These are phyloP conservation scores for Mercurialis annua DNA, from an alignment of 345 rosid species.

Conservation along the genomic window DNA sequence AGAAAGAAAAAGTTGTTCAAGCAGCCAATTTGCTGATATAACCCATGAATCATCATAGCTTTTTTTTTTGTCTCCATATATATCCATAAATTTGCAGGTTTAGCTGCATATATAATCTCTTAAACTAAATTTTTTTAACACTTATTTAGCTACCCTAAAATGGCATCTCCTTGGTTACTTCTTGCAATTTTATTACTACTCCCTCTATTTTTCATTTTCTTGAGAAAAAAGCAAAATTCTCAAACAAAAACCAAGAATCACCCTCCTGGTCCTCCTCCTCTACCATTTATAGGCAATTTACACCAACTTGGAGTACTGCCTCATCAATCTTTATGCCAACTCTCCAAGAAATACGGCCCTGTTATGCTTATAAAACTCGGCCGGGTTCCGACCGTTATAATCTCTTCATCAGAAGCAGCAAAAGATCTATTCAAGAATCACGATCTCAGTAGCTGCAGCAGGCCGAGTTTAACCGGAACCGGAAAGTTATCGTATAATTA, in stretches of 20 bases:
- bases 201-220: neutral
- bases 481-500: constrained; percentile 13
- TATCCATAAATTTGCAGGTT: too few species aligned
- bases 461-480: neutral
- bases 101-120: too few species aligned
- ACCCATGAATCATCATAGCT: too few species aligned
- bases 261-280: constrained; percentile 15
- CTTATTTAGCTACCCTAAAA: too few species aligned
- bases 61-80: too few species aligned
- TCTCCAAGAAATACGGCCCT: constrained; percentile 21
- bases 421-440: constrained; percentile 15
- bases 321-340: neutral
- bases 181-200: neutral
- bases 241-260: neutral
- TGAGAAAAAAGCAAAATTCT: neutral
- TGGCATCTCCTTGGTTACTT: neutral
- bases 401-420: constrained; percentile 29
- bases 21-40: too few species aligned
- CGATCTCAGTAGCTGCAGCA: constrained; percentile 9
- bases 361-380: constrained; percentile 19
- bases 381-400: neutral
- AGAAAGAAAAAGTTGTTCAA: too few species aligned
- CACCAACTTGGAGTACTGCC: constrained; percentile 15
- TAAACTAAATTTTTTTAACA: too few species aligned
- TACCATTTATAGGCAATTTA: constrained; percentile 21